Evolutionary conservation across 768 basidiomycete genomes (phyloP).

Genomic region (Kondoa subrosea): DNA sequence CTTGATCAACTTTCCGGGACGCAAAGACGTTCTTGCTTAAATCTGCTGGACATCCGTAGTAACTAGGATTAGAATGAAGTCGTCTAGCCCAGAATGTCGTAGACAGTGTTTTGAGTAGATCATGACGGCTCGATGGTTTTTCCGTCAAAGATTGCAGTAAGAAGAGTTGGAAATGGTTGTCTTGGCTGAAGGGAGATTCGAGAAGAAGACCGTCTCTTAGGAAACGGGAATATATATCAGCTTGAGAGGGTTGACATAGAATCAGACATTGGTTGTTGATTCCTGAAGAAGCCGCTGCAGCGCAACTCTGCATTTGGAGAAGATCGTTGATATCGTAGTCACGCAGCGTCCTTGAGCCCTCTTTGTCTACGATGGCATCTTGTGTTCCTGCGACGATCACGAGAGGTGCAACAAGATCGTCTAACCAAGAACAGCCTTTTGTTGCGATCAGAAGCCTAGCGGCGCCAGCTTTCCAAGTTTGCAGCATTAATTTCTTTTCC

Average conservation of each 20-base stretch:
- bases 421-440: constrained; percentile 66
- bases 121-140: neutral
- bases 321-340: constrained; percentile 71
- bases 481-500: constrained; percentile 58
- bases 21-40: neutral
- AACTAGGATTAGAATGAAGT: neutral
- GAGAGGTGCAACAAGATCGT: constrained; percentile 52
- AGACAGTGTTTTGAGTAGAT: neutral
- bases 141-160: neutral
- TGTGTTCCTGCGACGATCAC: constrained; percentile 90
- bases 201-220: constrained; percentile 74
- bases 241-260: constrained; percentile 75
- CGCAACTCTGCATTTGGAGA: constrained; percentile 78
- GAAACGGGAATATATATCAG: constrained; percentile 64
- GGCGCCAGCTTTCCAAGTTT: constrained; percentile 63
- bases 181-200: constrained; percentile 44
- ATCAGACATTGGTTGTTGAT: constrained; percentile 48
- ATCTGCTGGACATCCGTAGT: neutral
- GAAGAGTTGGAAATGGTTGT: neutral
- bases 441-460: constrained; percentile 66
- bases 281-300: constrained; percentile 35
- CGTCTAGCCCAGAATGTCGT: constrained; percentile 1
- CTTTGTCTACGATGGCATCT: constrained; percentile 38
- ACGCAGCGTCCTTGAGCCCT: constrained; percentile 37
- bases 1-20: neutral